phyloP scores from a whole-genome alignment of 75 land plant species.

The Cupressus sempervirens region DNA sequence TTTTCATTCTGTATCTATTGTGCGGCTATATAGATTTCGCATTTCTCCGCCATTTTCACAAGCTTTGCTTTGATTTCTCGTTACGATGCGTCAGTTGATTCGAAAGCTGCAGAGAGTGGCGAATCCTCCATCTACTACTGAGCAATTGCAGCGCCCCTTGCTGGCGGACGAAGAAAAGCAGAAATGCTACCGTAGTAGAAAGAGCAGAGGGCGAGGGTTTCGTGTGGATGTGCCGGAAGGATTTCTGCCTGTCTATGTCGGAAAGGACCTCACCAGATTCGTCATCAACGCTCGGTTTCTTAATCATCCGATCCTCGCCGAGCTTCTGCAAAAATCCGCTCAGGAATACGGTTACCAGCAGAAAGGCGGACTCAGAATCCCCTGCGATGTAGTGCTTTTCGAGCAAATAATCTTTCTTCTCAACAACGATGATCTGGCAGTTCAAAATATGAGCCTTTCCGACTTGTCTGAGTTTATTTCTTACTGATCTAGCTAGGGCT shows the following conservation, averaged over 20 bases:
- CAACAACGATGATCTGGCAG: slow-evolving; percentile 11
- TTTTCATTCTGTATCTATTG: not conserved
- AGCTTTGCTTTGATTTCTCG: not conserved
- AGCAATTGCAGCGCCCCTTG: slow-evolving; percentile 8
- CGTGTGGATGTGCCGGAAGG: slow-evolving; percentile 36
- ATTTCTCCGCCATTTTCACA: not conserved
- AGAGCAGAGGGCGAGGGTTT: not conserved
- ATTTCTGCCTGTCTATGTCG: slow-evolving; percentile 64
- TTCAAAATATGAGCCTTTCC: not conserved
- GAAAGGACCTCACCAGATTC: slow-evolving; percentile 51
- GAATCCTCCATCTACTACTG: not conserved
- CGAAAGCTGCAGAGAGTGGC: slow-evolving; percentile 12
- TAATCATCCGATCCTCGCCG: slow-evolving; percentile 50
- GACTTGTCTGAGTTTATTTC: not conserved
- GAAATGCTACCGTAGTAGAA: not conserved
- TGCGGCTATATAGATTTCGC: not conserved
- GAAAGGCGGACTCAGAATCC: slow-evolving; percentile 52
- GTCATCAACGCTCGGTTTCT: slow-evolving; percentile 43
- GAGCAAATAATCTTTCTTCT: slow-evolving; percentile 45
- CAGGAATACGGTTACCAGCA: slow-evolving; percentile 73
- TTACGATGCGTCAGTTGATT: slow-evolving; percentile 11
- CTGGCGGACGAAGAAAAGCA: not conserved
- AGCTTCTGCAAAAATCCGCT: slow-evolving; percentile 52
- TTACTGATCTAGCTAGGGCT: not conserved
- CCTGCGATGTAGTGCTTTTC: slow-evolving; percentile 63